Conservation (phyloP, 805 yeast genomes). For the Hermanozyma aechmeae region DNA sequence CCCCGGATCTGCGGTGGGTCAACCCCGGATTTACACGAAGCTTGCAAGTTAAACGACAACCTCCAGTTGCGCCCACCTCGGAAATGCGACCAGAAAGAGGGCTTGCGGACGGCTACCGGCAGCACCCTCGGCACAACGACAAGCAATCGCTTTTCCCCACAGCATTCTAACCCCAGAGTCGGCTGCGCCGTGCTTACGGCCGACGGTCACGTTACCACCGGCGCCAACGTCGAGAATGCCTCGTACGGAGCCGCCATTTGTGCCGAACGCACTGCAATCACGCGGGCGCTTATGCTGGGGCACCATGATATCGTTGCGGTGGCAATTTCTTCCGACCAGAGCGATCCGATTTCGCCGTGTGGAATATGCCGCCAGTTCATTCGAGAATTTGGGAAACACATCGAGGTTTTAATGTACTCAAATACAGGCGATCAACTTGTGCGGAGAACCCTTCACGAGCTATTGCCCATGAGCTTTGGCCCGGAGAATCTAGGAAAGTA, state of each 20-base stretch:
- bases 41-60: neutral
- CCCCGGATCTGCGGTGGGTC: neutral
- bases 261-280: constrained; percentile 30
- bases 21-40: neutral
- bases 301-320: constrained; percentile 42
- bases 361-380: constrained; percentile 91
- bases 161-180: constrained; percentile 38
- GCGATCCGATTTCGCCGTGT: constrained; percentile 69
- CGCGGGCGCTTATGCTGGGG: constrained; percentile 30
- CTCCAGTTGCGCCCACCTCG: neutral
- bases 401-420: constrained; percentile 65
- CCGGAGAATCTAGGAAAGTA: constrained; percentile 53
- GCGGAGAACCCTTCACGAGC: constrained; percentile 44
- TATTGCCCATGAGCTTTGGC: constrained; percentile 81
- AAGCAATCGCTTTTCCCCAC: neutral
- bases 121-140: neutral
- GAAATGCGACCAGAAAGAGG: neutral
- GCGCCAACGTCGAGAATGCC: constrained; percentile 93
- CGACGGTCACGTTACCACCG: constrained; percentile 42
- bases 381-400: constrained; percentile 60
- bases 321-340: constrained; percentile 56
- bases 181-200: constrained; percentile 66
- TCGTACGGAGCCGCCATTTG: constrained; percentile 57
- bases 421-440: constrained; percentile 35
- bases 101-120: neutral